Base-by-base conservation (phyloP, 202 grass and related monocot species). In the Saccharum hybrid region DNA sequence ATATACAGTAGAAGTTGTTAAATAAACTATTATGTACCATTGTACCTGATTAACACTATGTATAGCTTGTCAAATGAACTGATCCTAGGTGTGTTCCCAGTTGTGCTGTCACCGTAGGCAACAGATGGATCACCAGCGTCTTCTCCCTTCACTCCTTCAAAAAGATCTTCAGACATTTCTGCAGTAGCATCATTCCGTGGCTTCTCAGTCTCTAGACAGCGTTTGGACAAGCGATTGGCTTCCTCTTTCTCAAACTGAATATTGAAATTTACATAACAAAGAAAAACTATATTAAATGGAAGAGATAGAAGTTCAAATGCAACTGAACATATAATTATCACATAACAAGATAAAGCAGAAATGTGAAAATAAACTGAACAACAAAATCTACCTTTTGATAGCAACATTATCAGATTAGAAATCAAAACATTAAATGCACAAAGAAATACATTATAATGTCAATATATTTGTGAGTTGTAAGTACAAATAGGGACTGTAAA, bases 161-260 rank as follows among this genome's bases (percentile, higher is more conserved):
- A 99, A 46, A 99, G 91, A 82, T 92, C 97, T 90, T 98, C 95
- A 82, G 97, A 99, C 93, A 99, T 99, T 85, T 99, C 97, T 84
- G 91, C 86, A 78, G 91, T 91, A 81, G 88, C 88, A 79, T 96
- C 97, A 56, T 41, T 63, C 13, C 86, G 86, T 67, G 84, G 86
- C 81, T 85, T 96, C 82, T 99, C 93, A 46, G 85, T 84, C 78
- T 94, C 90, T 76, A 86, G 87, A 26, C 89, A 91, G 8, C 86
- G 89, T 86, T 99, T 99, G 49, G 88, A 92, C 36, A 86, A 77
- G 37, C 88, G 80, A n/a, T 62, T 80, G 38, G 87, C 84, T 87
- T 92, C 93, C 63, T 88, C 90, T 80, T 84, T 87, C 81, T 92
- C 93, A 73, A 90, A 83, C 93, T 94, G 86, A 72, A 77, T 48